Evolutionary conservation across 1,284 basidiomycete genomes (phyloP).

Genomic region (Sanghuangporus baumii): DNA sequence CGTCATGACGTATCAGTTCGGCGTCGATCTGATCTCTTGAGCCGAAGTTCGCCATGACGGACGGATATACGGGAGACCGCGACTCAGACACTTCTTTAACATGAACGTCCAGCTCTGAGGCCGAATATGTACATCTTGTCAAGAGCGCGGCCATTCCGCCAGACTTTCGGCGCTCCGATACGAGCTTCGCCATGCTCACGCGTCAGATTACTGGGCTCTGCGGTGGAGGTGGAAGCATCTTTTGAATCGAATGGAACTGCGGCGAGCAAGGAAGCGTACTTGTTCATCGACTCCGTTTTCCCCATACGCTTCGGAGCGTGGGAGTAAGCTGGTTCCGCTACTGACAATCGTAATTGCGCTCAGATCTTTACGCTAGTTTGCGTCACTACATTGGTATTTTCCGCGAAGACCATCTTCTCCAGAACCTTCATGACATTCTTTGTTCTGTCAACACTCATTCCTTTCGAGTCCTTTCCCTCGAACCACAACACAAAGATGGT

Average conservation of each 20-base stretch:
- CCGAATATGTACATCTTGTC: not conserved
- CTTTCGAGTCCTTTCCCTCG: slow-evolving; percentile 53
- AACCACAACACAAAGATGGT: slow-evolving; percentile 72
- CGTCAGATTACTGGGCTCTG: not conserved
- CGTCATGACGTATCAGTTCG: not conserved
- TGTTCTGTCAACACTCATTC: slow-evolving; percentile 42
- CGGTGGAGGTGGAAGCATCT: not conserved
- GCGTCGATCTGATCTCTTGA: not conserved
- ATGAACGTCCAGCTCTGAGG: not conserved
- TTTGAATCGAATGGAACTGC: not conserved
- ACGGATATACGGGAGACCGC: not conserved
- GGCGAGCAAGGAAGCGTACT: slow-evolving; percentile 30
- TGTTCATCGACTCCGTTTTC: slow-evolving; percentile 56
- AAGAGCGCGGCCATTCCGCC: not conserved
- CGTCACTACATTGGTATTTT: slow-evolving; percentile 57
- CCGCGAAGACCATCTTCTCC: slow-evolving; percentile 49
- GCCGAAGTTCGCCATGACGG: not conserved
- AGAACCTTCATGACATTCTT: slow-evolving; percentile 43
- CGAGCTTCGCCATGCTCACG: not conserved
- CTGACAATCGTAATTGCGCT: not conserved
- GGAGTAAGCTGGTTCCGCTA: slow-evolving; percentile 38
- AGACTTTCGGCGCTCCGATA: not conserved
- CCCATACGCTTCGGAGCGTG: slow-evolving; percentile 43
- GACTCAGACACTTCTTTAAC: not conserved
- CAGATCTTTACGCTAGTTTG: slow-evolving; percentile 33